These are phyloP conservation scores for Leccinum subtestaceum DNA, from an alignment of 768 basidiomycete species.

Conservation along the genomic window DNA sequence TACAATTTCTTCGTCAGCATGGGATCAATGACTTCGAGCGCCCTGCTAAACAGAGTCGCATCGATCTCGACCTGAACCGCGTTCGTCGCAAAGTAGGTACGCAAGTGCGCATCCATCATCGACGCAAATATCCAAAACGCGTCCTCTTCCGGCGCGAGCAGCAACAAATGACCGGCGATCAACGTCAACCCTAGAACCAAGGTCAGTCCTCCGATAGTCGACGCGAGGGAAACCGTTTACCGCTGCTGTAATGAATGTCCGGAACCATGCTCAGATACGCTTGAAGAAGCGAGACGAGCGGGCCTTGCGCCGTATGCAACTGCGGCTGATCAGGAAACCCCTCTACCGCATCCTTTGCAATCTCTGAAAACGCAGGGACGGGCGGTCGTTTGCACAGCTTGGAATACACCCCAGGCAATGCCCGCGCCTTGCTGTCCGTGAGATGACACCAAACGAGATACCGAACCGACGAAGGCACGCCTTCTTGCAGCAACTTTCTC, in stretches of 20 bases:
- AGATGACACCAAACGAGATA: conserved; percentile 84
- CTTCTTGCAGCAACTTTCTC: conserved; percentile 68
- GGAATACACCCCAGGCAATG: conserved; percentile 65
- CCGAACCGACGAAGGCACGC: conserved; percentile 78
- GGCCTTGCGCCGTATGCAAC: conserved; percentile 53
- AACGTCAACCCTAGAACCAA: conserved; percentile 54
- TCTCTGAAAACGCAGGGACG: conserved; percentile 47
- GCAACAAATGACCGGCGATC: conserved; percentile 68
- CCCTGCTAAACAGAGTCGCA: conserved; percentile 63
- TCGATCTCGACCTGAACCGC: conserved; percentile 73
- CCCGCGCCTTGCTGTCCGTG: conserved; percentile 70
- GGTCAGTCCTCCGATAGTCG: neutral
- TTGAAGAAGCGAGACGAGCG: conserved; percentile 57
- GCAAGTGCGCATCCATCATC: conserved; percentile 81
- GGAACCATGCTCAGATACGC: conserved; percentile 86
- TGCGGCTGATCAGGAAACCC: conserved; percentile 60
- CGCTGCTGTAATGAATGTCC: conserved; percentile 65
- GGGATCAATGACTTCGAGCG: conserved; percentile 62
- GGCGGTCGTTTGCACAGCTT: conserved; percentile 55
- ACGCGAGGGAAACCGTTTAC: conserved; percentile 35
- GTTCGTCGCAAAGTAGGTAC: conserved; percentile 66
- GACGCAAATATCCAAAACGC: conserved; percentile 90
- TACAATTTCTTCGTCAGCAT: conserved; percentile 64
- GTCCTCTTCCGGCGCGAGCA: conserved; percentile 81
- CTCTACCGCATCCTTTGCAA: conserved; percentile 55